Evolutionary conservation across 2,329 filamentous ascomycete species (phyloP).

Genomic region (Chrysoporthe austroafricana): DNA sequence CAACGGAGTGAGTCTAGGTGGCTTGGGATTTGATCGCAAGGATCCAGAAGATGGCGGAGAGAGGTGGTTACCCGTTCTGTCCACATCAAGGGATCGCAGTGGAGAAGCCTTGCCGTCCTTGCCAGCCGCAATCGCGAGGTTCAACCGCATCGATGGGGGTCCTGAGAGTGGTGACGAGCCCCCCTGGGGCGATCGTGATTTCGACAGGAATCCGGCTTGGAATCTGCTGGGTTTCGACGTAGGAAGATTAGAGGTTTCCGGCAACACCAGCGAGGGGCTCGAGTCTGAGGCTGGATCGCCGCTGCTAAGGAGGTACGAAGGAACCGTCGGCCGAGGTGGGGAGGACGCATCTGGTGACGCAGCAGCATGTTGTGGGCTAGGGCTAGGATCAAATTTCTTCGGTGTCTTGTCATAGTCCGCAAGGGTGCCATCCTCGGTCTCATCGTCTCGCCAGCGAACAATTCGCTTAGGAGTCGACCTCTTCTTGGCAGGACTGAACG

Average conservation of each 20-base stretch:
- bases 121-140: slow-evolving; percentile 59
- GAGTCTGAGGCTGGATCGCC: slow-evolving; percentile 56
- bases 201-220: slow-evolving; percentile 83
- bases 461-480: slow-evolving; percentile 71
- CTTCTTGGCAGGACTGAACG: slow-evolving; percentile 82
- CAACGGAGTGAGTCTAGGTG: slow-evolving; percentile 41
- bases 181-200: slow-evolving; percentile 47
- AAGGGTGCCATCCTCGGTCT: slow-evolving; percentile 76
- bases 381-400: slow-evolving; percentile 65
- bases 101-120: slow-evolving; percentile 52
- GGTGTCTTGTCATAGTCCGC: slow-evolving; percentile 94
- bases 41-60: slow-evolving; percentile 45
- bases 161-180: slow-evolving; percentile 66
- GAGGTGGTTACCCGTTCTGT: slow-evolving; percentile 53
- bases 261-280: slow-evolving; percentile 62
- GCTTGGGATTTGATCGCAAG: slow-evolving; percentile 38
- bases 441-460: slow-evolving; percentile 93
- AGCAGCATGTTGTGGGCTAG: slow-evolving; percentile 42
- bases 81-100: slow-evolving; percentile 54
- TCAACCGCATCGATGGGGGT: slow-evolving; percentile 60
- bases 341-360: slow-evolving; percentile 54
- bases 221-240: slow-evolving; percentile 72
- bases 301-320: slow-evolving; percentile 57
- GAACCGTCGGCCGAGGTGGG: slow-evolving; percentile 51
- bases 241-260: slow-evolving; percentile 44